Conservation (phyloP, 2,329 filamentous ascomycete species). For the Trichophyton equinum region DNA sequence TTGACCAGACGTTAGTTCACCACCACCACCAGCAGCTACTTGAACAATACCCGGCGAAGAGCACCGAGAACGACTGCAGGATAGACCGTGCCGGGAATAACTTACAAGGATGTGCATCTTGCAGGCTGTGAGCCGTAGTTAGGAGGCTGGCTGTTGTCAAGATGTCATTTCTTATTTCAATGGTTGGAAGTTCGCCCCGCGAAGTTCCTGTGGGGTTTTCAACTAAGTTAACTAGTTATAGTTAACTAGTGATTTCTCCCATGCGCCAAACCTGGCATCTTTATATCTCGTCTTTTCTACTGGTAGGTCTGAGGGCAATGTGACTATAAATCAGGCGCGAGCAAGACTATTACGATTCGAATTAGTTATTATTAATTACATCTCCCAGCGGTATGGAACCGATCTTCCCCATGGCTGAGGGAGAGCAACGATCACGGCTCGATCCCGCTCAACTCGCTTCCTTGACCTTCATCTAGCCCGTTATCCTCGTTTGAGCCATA, state of each 20-base stretch:
- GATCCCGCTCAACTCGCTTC: background rate
- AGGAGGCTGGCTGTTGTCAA: background rate
- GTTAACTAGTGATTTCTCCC: background rate
- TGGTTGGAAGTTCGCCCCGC: background rate
- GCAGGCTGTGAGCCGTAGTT: background rate
- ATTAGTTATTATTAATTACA: background rate
- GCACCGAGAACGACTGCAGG: background rate
- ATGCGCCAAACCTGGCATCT: background rate
- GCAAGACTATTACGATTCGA: background rate
- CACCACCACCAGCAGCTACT: background rate
- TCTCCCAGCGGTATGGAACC: background rate
- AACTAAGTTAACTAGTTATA: too few relatives aligned
- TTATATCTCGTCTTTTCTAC: background rate
- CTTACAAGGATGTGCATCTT: conserved; percentile 42
- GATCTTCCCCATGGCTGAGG: background rate
- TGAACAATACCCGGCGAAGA: background rate
- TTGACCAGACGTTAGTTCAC: conserved; percentile 11
- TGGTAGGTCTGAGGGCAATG: background rate
- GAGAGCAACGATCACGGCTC: background rate
- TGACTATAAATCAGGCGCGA: too few relatives aligned
- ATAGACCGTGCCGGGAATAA: conserved; percentile 2
- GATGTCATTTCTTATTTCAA: background rate
- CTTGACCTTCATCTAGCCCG: background rate
- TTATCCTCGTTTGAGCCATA: conserved; percentile 8
- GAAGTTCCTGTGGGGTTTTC: background rate